Conservation (phyloP, 805 yeast genomes). For the Saturnispora dispora region DNA sequence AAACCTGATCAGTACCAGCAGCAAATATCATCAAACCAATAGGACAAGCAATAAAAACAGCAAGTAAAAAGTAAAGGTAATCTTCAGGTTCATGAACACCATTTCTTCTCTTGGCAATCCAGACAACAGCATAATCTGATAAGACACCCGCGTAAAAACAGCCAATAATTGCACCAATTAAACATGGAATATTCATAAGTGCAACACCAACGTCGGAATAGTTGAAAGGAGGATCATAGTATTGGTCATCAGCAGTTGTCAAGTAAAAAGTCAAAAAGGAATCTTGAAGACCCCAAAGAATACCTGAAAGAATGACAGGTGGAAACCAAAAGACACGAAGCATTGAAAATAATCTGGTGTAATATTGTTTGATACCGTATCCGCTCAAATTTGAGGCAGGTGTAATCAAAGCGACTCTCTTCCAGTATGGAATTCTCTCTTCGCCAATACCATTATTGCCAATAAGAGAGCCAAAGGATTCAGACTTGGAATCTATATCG, state of each 20-base stretch:
- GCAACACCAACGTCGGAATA: slow-evolving; percentile 62
- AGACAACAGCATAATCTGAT: slow-evolving; percentile 51
- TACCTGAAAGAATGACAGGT: slow-evolving; percentile 54
- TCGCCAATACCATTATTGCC: slow-evolving; percentile 33
- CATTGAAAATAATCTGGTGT: slow-evolving; percentile 39
- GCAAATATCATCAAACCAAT: slow-evolving; percentile 58
- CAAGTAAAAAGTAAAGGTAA: slow-evolving; percentile 46
- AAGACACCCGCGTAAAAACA: slow-evolving; percentile 55
- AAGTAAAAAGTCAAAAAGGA: slow-evolving; percentile 67
- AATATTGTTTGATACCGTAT: slow-evolving; percentile 56
- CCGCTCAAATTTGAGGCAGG: slow-evolving; percentile 54
- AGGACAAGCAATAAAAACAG: slow-evolving; percentile 51
- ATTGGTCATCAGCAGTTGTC: slow-evolving; percentile 62
- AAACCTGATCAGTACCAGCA: slow-evolving; percentile 48
- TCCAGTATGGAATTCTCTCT: slow-evolving; percentile 35
- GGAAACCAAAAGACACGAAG: slow-evolving; percentile 54
- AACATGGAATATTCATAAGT: slow-evolving; percentile 63
- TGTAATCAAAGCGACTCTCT: slow-evolving; percentile 41
- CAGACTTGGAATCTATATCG: slow-evolving; percentile 4
- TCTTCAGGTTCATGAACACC: slow-evolving; percentile 61
- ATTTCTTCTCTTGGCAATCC: slow-evolving; percentile 50
- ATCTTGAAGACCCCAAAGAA: slow-evolving; percentile 78
- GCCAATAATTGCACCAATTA: slow-evolving; percentile 58
- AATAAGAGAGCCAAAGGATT: slow-evolving; percentile 7
- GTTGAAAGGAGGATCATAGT: slow-evolving; percentile 58